A percentile compares a stretch with the other conserved stretches of the same genome.
Conservation (phyloP, 352 stramenopile species). For the Phytophthora sp. region DNA sequence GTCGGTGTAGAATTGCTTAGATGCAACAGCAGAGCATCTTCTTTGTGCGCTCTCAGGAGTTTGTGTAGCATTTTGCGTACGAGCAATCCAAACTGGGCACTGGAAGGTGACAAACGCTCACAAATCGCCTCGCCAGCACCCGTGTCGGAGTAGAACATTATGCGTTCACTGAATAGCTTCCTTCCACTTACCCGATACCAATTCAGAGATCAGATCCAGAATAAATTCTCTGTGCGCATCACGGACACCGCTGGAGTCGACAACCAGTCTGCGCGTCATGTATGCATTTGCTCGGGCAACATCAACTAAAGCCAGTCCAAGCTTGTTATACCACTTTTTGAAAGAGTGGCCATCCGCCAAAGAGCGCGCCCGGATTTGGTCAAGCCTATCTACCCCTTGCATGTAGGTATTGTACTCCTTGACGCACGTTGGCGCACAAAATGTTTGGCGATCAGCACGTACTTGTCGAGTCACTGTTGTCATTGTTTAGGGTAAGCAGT, state of each 20-base stretch:
- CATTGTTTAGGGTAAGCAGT: conserved; percentile 25
- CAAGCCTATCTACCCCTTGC: conserved; percentile 35
- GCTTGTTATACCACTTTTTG: conserved; percentile 41
- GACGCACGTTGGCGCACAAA: conserved; percentile 24
- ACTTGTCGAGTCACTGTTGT: conserved; percentile 23
- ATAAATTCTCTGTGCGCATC: conserved; percentile 9
- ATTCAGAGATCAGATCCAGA: background rate
- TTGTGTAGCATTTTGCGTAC: background rate
- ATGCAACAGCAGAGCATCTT: background rate
- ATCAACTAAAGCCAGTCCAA: conserved; percentile 18
- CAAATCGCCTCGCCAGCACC: background rate
- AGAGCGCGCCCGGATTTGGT: conserved; percentile 34
- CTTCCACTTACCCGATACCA: background rate
- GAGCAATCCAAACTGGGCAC: background rate
- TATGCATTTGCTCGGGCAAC: conserved; percentile 34
- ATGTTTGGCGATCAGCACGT: background rate
- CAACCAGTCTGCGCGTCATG: conserved; percentile 1
- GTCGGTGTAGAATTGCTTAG: background rate
- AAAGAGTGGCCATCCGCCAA: conserved; percentile 38
- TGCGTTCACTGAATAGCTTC: background rate
- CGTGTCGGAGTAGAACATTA: background rate
- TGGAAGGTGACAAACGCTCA: background rate
- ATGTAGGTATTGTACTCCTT: conserved; percentile 39
- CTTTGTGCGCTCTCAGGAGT: background rate
- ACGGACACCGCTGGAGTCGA: background rate